These are phyloP conservation scores for Dipteronia sinensis DNA, from an alignment of 345 rosid genomes.

Conservation along the genomic window DNA sequence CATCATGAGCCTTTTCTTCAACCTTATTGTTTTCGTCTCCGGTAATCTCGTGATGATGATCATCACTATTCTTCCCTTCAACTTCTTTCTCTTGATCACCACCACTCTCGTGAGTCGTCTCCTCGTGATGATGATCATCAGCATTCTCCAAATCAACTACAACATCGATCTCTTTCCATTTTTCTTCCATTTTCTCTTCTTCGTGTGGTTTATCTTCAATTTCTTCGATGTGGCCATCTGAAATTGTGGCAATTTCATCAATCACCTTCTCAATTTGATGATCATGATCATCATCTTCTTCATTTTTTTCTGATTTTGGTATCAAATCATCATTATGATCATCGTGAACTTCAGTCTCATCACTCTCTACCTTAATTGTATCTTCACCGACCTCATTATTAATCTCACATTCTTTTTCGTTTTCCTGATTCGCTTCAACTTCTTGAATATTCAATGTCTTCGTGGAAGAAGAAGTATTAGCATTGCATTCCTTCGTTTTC, in stretches of 20 bases:
- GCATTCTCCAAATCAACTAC: conserved; percentile 20
- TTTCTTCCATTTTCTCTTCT: conserved; percentile 12
- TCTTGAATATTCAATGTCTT: conserved; percentile 28
- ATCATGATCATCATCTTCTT: conserved; percentile 25
- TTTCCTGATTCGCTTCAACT: conserved; percentile 31
- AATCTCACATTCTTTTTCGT: conserved; percentile 8
- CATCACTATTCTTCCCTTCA: background rate
- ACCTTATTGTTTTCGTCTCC: conserved; percentile 24
- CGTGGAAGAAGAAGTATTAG: conserved; percentile 14
- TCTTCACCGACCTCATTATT: conserved; percentile 37
- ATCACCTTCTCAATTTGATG: conserved; percentile 33
- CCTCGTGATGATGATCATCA: background rate
- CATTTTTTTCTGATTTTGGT: conserved; percentile 18
- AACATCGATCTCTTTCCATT: conserved; percentile 25
- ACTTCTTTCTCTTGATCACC: conserved; percentile 20
- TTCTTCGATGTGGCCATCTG: background rate
- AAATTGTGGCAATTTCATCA: conserved; percentile 20
- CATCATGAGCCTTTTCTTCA: background rate
- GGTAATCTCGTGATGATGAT: conserved; percentile 4
- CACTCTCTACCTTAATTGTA: conserved; percentile 25
- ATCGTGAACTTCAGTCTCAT: conserved; percentile 21
- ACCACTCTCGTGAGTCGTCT: background rate
- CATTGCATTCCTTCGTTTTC: conserved; percentile 23
- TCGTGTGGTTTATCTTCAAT: conserved; percentile 18
- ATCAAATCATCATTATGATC: background rate